Conservation (phyloP, 805 yeast genomes). For the Crinitomyces ghanaensis region DNA sequence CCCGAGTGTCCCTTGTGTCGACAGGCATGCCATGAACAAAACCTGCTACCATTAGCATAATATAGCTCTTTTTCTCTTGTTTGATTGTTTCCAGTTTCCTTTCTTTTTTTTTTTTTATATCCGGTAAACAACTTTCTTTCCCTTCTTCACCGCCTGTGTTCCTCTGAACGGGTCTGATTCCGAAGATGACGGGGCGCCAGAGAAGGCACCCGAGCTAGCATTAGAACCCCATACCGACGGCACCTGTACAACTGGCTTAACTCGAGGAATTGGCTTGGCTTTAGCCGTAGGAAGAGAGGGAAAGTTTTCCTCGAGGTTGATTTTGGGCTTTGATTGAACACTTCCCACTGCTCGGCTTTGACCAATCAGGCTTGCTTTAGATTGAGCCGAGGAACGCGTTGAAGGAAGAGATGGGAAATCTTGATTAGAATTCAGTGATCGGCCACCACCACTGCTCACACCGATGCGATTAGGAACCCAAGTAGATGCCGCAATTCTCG, state of each 20-base stretch:
- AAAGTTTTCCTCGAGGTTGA: conserved; percentile 33
- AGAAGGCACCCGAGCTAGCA: conserved; percentile 1
- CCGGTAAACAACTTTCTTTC: conserved; percentile 43
- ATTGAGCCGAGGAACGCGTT: conserved; percentile 4
- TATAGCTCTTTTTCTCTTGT: too few relatives aligned
- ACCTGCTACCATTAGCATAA: conserved; percentile 43
- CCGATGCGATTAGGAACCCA: background rate
- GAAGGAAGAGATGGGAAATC: conserved; percentile 8
- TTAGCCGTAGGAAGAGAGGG: conserved; percentile 36
- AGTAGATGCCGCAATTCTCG: background rate
- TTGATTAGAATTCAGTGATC: conserved; percentile 2
- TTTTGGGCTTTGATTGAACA: too few relatives aligned
- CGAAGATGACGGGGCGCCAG: conserved; percentile 1
- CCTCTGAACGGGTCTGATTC: conserved; percentile 9
- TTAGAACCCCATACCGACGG: conserved; percentile 12
- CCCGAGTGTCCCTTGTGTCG: conserved; percentile 91
- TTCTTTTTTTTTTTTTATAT: too few relatives aligned
- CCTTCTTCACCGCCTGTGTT: conserved; percentile 38
- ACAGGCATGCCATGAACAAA: conserved; percentile 51
- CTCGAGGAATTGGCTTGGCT: conserved; percentile 26
- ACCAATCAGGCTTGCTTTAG: conserved; percentile 16
- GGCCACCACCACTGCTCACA: background rate
- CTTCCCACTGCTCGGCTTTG: conserved; percentile 15
- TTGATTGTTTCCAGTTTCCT: too few relatives aligned
- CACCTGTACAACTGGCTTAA: conserved; percentile 23